phyloP scores from a whole-genome alignment of 139 green algal species.

The Chlorella sorokiniana region DNA sequence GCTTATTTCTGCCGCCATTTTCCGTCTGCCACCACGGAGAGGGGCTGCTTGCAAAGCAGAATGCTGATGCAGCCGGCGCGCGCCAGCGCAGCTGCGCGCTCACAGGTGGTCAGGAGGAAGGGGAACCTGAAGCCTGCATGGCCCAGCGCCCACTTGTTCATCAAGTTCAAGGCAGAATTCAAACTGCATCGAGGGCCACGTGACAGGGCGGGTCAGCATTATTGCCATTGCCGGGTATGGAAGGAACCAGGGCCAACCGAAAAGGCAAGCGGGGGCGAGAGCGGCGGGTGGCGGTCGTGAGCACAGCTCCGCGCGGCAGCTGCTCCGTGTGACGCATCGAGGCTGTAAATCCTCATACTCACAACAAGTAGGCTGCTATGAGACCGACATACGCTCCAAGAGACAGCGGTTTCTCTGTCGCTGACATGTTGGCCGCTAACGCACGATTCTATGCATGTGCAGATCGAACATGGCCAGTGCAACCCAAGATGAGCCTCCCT shows the following conservation, averaged over 20 bases:
- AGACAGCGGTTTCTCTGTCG: background rate
- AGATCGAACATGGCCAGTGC: too few species aligned
- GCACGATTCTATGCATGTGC: too few species aligned
- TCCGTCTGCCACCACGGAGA: too few species aligned
- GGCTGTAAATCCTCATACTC: background rate
- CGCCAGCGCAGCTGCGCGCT: background rate
- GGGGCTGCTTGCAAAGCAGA: too few species aligned
- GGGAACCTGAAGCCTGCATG: conserved; percentile 65
- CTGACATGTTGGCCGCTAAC: background rate
- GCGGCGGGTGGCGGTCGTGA: background rate
- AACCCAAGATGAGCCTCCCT: too few species aligned
- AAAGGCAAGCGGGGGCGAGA: background rate
- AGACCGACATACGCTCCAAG: background rate
- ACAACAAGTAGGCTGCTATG: background rate
- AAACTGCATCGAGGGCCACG: too few species aligned
- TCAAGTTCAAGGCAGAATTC: conserved; percentile 41
- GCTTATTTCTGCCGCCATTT: too few species aligned
- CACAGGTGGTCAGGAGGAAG: conserved; percentile 57
- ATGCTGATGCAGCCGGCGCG: background rate
- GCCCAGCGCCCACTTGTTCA: conserved; percentile 55
- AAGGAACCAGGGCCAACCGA: background rate
- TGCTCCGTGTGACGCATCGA: background rate
- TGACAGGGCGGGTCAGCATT: too few species aligned
- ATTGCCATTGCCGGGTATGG: too few species aligned
- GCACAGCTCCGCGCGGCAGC: too few species aligned